These are phyloP conservation scores for Hypoxylon perforatum DNA, from an alignment of 495 filamentous ascomycete species.

Conservation along the genomic window DNA sequence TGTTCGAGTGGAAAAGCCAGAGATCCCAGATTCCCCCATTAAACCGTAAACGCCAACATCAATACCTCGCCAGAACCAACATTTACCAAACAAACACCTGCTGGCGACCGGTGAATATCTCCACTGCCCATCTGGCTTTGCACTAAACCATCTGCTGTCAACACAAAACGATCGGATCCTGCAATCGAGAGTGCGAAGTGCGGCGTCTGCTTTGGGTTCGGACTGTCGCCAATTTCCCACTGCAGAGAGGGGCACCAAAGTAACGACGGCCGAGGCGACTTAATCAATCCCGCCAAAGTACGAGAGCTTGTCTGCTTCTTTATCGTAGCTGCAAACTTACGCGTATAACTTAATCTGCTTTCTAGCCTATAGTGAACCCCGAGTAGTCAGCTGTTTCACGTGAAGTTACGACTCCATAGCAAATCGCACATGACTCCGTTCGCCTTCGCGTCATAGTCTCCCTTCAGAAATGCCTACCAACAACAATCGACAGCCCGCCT, in stretches of 20 bases:
- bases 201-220: conserved; percentile 27
- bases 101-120: conserved; percentile 15
- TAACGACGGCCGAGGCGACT: background rate
- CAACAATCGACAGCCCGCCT: conserved; percentile 53
- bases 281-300: conserved; percentile 9
- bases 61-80: conserved; percentile 23
- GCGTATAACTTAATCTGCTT: background rate
- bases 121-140: conserved; percentile 2
- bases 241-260: conserved; percentile 35
- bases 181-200: background rate
- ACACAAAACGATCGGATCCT: no score
- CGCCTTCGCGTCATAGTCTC: conserved; percentile 41
- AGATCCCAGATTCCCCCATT: background rate
- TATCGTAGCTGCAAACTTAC: conserved; percentile 1
- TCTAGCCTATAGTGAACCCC: conserved; percentile 10
- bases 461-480: conserved; percentile 63
- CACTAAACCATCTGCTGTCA: conserved; percentile 6
- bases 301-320: conserved; percentile 5
- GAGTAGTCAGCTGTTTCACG: conserved; percentile 18
- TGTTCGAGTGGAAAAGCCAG: conserved; percentile 26
- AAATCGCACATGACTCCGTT: conserved; percentile 48
- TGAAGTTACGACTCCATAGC: conserved; percentile 12
- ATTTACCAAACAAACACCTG: conserved; percentile 18
- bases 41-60: conserved; percentile 21
- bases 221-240: conserved; percentile 35